Percentiles rank a stretch among this genome's conserved stretches.
phyloP scores from a whole-genome alignment of 1,139 yeast species.

The Yamadazyma diospyri region DNA sequence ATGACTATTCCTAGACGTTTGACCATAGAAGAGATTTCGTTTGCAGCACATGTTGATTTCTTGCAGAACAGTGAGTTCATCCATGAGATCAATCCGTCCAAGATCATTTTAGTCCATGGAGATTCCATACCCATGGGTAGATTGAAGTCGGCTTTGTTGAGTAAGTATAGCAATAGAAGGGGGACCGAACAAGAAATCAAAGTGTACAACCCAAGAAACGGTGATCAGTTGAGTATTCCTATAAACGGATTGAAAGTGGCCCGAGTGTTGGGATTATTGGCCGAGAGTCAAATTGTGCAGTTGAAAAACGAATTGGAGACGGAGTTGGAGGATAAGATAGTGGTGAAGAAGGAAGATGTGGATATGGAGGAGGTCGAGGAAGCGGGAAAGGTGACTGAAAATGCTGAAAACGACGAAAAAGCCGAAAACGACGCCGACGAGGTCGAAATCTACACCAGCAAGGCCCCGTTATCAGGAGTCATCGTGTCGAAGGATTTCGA shows the following conservation, averaged over 20 bases:
- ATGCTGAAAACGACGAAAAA: conserved; percentile 15
- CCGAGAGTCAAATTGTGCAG: conserved; percentile 44
- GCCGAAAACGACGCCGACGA: conserved; percentile 15
- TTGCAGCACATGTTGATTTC: conserved; percentile 98
- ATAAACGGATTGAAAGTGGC: conserved; percentile 86
- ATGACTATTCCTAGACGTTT: conserved; percentile 81
- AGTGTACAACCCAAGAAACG: conserved; percentile 89
- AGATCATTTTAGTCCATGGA: conserved; percentile 92
- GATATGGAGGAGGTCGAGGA: conserved; percentile 13
- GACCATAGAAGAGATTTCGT: conserved; percentile 90
- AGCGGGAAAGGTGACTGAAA: too few relatives aligned
- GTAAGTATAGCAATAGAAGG: conserved; percentile 78
- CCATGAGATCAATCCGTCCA: conserved; percentile 79
- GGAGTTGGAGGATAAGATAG: conserved; percentile 14
- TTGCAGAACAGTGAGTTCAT: conserved; percentile 90
- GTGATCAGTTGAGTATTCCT: conserved; percentile 72
- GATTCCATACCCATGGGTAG: conserved; percentile 98
- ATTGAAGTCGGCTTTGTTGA: conserved; percentile 83
- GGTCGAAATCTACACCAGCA: conserved; percentile 21
- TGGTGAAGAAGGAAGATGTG: conserved; percentile 18
- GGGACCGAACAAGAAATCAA: conserved; percentile 90
- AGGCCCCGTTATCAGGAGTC: conserved; percentile 72
- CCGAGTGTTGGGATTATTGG: conserved; percentile 76
- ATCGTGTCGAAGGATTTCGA: conserved; percentile 90
- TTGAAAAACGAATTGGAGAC: conserved; percentile 31